Percentiles rank a stretch among this genome's conserved stretches.
These are phyloP conservation scores for Trichocladium antarcticum DNA, from an alignment of 495 filamentous ascomycete species.

Conservation along the genomic window DNA sequence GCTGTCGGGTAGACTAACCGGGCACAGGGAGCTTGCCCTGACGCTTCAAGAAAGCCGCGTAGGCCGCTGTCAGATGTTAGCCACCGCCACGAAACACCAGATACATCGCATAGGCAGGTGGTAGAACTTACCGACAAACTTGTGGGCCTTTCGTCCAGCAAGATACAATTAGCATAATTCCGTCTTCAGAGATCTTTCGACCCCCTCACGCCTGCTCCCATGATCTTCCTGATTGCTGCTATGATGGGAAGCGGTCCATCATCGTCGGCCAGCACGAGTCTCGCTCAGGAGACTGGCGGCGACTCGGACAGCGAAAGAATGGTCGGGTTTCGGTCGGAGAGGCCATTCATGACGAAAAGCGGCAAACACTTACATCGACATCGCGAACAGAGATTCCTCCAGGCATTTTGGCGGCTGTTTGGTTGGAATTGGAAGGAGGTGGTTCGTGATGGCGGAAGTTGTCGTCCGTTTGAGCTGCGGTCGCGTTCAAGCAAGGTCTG, in stretches of 20 bases:
- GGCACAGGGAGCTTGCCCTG: conserved; percentile 97
- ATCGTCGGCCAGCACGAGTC: conserved; percentile 19
- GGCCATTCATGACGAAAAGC: conserved; percentile 17
- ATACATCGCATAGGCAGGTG: not conserved
- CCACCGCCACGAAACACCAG: not conserved
- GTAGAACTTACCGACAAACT: conserved; percentile 56
- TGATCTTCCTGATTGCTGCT: conserved; percentile 23
- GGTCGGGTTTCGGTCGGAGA: conserved; percentile 21
- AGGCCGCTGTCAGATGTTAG: conserved; percentile 42
- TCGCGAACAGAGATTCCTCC: conserved; percentile 75
- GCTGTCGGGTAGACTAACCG: conserved; percentile 42
- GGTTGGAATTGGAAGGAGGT: conserved; percentile 11
- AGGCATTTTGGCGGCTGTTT: conserved; percentile 61
- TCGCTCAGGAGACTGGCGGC: conserved; percentile 9
- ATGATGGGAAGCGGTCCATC: conserved; percentile 13
- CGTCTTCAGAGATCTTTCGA: conserved; percentile 50
- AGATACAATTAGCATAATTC: conserved; percentile 46
- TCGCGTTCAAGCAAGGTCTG: conserved; percentile 11
- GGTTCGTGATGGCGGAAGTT: conserved; percentile 20
- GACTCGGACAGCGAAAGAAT: conserved; percentile 22
- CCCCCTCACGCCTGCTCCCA: conserved; percentile 47
- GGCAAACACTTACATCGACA: conserved; percentile 65
- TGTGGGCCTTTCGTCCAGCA: conserved; percentile 52
- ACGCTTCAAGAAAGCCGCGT: conserved; percentile 95
- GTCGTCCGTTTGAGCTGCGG: conserved; percentile 1